Evolutionary conservation across 768 basidiomycete genomes (phyloP), one percentile per base, ranked within the genome.

Genomic region (Boletus sp.): DNA sequence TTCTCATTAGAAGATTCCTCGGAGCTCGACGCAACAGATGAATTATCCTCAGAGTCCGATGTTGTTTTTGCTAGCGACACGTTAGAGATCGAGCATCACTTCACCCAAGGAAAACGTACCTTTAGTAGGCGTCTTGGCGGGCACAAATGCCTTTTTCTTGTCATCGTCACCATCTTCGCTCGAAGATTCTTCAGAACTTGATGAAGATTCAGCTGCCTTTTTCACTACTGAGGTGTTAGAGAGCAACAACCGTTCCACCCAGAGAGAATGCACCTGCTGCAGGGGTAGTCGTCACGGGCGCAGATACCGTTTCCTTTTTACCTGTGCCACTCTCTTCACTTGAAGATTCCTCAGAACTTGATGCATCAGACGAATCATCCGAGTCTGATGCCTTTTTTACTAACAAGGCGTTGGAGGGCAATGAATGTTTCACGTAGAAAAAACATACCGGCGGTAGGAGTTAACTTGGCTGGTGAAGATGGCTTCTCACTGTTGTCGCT

Each of bases 101-200:
- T 33, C 23, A 0, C 11, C 4, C 1, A 30, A 17, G 15, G 3
- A n/a, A 35, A 32, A 51, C 51, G 17, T 10, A 61, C 59, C 75
- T 55, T 74, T 71, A 21, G 71, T 66, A 54, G 74, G 64, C 15
- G 74, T 70, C 51, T 83, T 80, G 25, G 70, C 76, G 81, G 86
- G 51, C 1, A 25, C 1, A 21, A 47, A 9, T 14, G 23, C n/a
- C n/a, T 38, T 44, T 21, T 35, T 8, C 27, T 53, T 7, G 5
- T 57, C 47, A 11, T 5, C 35, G 25, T 49, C 50, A 23, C 39
- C 38, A n/a, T 49, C 41, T n/a, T 43, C 51, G 34, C 33, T 32
- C 2, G 49, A 58, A 27, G 50, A 47, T 19, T 52, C 50, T 34
- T 54, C 34, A 5, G 53, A 53, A 6, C 34, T 37, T 8, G 54